phyloP scores from a whole-genome alignment of 2,329 filamentous ascomycete species.

The Leptodontidium sp. region DNA sequence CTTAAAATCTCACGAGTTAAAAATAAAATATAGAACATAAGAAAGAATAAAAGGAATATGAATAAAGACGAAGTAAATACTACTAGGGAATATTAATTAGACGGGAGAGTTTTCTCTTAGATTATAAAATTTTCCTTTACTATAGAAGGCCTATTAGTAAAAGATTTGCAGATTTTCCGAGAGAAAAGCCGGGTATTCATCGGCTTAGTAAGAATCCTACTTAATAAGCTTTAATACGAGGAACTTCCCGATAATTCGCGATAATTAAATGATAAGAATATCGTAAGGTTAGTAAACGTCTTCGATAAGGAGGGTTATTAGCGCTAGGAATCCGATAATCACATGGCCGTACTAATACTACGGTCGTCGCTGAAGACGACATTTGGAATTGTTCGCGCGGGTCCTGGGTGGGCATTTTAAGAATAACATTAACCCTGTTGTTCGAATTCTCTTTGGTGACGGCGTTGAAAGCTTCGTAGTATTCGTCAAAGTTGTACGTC shows the following conservation, averaged over 20 bases:
- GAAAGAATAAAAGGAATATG: background rate
- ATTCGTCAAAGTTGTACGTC: too few relatives aligned
- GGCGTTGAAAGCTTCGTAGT: too few relatives aligned
- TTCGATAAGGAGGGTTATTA: background rate
- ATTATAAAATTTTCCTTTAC: background rate
- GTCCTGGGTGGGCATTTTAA: too few relatives aligned
- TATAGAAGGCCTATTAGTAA: conserved; percentile 4
- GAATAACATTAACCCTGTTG: too few relatives aligned
- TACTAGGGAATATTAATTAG: conserved; percentile 1
- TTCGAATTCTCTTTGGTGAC: too few relatives aligned
- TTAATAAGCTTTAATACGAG: conserved; percentile 2
- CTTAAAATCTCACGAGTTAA: too few relatives aligned
- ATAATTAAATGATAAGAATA: background rate
- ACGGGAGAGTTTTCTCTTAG: background rate
- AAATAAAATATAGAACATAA: background rate
- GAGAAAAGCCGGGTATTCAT: conserved; percentile 12
- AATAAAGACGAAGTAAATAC: background rate
- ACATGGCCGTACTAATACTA: background rate
- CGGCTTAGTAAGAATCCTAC: background rate
- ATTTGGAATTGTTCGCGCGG: too few relatives aligned
- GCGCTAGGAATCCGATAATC: conserved; percentile 2
- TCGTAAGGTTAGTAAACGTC: background rate
- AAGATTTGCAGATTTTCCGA: background rate
- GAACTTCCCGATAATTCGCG: background rate
- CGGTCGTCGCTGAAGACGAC: too few relatives aligned